These are phyloP conservation scores for Circinella umbellata DNA, from an alignment of 371 early-diverging fungal genomes.

Conservation along the genomic window DNA sequence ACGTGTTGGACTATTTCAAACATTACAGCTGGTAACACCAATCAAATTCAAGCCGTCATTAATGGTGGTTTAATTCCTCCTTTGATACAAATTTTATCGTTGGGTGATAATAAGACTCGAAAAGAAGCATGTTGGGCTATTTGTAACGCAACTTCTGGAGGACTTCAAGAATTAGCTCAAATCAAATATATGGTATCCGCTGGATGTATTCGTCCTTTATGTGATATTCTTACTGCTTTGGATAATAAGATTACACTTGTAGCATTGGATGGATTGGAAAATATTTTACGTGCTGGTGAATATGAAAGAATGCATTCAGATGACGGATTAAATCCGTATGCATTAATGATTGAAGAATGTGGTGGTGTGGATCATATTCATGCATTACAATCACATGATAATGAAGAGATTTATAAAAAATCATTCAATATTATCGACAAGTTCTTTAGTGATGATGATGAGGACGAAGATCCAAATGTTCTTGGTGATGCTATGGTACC, in stretches of 20 bases:
- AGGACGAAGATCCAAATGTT: slow-evolving; percentile 58
- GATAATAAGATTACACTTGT: slow-evolving; percentile 87
- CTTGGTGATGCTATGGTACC: slow-evolving; percentile 57
- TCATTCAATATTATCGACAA: slow-evolving; percentile 90
- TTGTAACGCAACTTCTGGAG: slow-evolving; percentile 90
- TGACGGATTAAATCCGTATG: slow-evolving; percentile 83
- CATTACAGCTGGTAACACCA: slow-evolving; percentile 96
- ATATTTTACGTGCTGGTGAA: slow-evolving; percentile 70
- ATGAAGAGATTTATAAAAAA: slow-evolving; percentile 94
- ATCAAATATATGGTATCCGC: slow-evolving; percentile 77
- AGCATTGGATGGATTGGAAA: slow-evolving; percentile 89
- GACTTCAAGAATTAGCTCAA: slow-evolving; percentile 75
- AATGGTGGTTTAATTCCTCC: slow-evolving; percentile 93
- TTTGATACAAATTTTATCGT: slow-evolving; percentile 84
- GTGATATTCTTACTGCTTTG: slow-evolving; percentile 74
- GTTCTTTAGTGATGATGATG: slow-evolving; percentile 91
- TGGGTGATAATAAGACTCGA: slow-evolving; percentile 53
- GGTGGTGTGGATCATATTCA: slow-evolving; percentile 94
- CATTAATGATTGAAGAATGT: slow-evolving; percentile 85
- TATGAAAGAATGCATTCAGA: slow-evolving; percentile 43
- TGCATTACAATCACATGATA: slow-evolving; percentile 89
- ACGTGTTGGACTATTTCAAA: slow-evolving; percentile 99
- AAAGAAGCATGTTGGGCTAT: slow-evolving; percentile 94
- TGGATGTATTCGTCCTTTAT: slow-evolving; percentile 86
- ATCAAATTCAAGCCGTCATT: slow-evolving; percentile 95